Evolutionary conservation across 768 basidiomycete species (phyloP).

Genomic region (Calocera viscosa): DNA sequence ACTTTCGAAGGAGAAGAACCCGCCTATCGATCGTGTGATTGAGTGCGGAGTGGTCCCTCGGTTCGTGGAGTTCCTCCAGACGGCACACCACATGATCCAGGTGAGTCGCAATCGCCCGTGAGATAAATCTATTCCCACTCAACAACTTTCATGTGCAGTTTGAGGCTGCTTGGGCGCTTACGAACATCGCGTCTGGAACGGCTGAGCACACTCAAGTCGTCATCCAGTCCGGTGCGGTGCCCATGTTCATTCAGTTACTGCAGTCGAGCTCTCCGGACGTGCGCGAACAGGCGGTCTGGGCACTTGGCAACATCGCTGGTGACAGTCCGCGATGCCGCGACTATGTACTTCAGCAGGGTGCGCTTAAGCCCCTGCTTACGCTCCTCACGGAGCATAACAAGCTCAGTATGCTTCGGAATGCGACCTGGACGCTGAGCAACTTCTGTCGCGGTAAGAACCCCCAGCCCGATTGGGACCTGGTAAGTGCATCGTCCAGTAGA

Average conservation of each 20-base stretch:
- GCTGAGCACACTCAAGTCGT: slow-evolving; percentile 98
- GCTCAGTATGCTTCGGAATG: slow-evolving; percentile 94
- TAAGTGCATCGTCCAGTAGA: slow-evolving; percentile 30
- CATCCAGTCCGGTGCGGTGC: slow-evolving; percentile 86
- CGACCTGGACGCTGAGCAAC: slow-evolving; percentile 98
- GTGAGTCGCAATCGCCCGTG: slow-evolving; percentile 20
- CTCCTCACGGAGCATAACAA: slow-evolving; percentile 94
- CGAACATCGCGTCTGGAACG: slow-evolving; percentile 96
- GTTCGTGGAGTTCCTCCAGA: slow-evolving; percentile 85
- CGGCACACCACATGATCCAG: slow-evolving; percentile 36
- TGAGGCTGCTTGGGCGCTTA: slow-evolving; percentile 95
- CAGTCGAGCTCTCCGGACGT: slow-evolving; percentile 75
- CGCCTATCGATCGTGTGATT: slow-evolving; percentile 96
- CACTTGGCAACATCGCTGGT: slow-evolving; percentile 96
- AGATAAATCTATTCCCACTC: background rate
- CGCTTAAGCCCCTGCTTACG: slow-evolving; percentile 79
- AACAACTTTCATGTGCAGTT: slow-evolving; percentile 40
- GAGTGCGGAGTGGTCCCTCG: slow-evolving; percentile 94
- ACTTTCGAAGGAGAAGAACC: slow-evolving; percentile 98
- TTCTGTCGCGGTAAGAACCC: slow-evolving; percentile 97
- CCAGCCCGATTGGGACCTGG: slow-evolving; percentile 95
- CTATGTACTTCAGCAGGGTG: slow-evolving; percentile 87
- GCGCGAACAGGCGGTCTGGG: slow-evolving; percentile 99
- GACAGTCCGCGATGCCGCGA: slow-evolving; percentile 97
- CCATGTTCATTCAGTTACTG: slow-evolving; percentile 91